Evolutionary conservation across 139 green algal genomes (phyloP).

Genomic region (Volvox africanus): DNA sequence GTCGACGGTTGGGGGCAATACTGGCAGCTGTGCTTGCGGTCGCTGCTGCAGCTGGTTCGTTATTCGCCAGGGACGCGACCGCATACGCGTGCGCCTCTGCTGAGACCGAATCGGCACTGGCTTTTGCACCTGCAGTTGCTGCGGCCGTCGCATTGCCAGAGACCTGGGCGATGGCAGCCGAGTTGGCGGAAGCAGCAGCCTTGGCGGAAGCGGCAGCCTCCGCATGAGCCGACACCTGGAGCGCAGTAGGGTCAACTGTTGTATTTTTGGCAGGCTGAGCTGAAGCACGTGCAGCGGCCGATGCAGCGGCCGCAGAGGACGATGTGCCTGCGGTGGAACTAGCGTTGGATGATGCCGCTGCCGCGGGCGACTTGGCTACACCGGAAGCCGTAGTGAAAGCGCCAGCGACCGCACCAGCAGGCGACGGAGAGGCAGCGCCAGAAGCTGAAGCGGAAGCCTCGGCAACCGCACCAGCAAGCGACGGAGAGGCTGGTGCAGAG

Average conservation of each 20-base stretch:
- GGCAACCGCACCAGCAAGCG: neutral
- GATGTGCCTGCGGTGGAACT: neutral
- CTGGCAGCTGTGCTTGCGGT: too few relatives aligned
- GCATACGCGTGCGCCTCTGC: neutral
- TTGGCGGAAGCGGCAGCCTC: neutral
- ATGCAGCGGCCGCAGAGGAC: neutral
- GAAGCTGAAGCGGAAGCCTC: neutral
- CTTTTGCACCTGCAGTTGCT: neutral
- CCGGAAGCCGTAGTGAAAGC: neutral
- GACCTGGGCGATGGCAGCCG: neutral
- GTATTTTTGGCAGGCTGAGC: neutral
- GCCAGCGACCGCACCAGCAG: neutral
- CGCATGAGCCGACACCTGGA: neutral
- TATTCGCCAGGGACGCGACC: neutral
- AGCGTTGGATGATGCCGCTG: neutral
- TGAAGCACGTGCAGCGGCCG: neutral
- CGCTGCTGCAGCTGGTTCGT: too few relatives aligned
- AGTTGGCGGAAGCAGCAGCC: neutral
- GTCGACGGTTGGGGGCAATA: too few relatives aligned
- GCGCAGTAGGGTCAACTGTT: neutral
- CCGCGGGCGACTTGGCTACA: neutral
- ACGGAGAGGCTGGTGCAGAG: neutral
- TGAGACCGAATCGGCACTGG: neutral
- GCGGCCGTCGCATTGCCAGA: neutral
- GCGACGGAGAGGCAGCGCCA: neutral